Conservation (phyloP, 148 eudicot species). For the Salicornia ramosissima region DNA sequence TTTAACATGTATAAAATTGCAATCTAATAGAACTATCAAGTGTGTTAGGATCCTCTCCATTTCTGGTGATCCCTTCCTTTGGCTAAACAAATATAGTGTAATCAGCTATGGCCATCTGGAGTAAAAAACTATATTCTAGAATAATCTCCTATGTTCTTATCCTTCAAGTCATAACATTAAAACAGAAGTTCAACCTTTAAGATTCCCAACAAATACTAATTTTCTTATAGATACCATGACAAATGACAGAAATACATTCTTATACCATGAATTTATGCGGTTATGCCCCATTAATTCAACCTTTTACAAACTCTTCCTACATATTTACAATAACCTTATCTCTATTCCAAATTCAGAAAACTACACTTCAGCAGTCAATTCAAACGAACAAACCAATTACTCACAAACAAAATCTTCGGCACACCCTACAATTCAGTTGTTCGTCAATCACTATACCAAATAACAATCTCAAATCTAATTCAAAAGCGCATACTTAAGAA, state of each 20-base stretch:
- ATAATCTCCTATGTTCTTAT: not conserved
- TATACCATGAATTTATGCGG: no score
- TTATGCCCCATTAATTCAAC: conserved; percentile 6
- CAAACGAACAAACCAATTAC: not conserved
- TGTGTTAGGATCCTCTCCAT: no score
- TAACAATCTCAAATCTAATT: not conserved
- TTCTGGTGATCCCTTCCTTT: not conserved
- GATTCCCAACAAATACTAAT: not conserved
- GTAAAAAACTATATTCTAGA: not conserved
- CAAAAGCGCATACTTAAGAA: not conserved
- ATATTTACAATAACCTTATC: not conserved
- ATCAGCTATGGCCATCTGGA: not conserved
- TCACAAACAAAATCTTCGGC: not conserved
- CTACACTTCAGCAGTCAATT: not conserved
- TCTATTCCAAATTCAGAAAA: not conserved
- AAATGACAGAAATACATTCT: not conserved
- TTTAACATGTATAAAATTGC: not conserved
- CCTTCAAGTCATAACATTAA: not conserved
- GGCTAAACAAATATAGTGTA: not conserved
- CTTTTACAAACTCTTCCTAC: not conserved
- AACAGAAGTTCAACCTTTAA: not conserved
- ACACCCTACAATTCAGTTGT: not conserved
- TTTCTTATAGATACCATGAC: not conserved
- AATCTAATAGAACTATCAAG: not conserved
- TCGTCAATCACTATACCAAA: not conserved